Percentiles rank a stretch among this genome's conserved stretches.
Conservation (phyloP, 1,284 basidiomycete species). For the Austropuccinia psidii region DNA sequence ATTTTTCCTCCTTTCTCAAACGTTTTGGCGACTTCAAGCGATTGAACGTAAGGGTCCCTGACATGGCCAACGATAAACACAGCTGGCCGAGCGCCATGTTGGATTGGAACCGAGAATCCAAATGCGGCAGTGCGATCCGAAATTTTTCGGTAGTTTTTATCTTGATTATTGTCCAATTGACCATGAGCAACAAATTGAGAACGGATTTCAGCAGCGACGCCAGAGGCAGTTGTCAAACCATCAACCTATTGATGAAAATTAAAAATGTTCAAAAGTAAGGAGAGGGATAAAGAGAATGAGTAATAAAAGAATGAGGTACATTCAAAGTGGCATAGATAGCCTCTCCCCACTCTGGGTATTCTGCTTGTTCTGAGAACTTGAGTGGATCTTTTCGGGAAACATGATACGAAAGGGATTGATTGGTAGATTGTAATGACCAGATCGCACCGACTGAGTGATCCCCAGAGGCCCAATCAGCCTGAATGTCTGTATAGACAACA, state of each 20-base stretch:
- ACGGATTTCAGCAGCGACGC: constrained; percentile 38
- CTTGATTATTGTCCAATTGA: neutral
- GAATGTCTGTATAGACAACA: constrained; percentile 44
- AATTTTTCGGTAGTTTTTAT: constrained; percentile 28
- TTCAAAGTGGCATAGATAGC: constrained; percentile 43
- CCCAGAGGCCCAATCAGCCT: constrained; percentile 45
- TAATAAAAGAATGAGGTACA: constrained; percentile 12
- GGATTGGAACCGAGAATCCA: constrained; percentile 1
- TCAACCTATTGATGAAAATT: neutral
- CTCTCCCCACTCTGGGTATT: constrained; percentile 46
- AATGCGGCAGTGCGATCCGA: constrained; percentile 12
- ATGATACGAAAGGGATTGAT: constrained; percentile 41
- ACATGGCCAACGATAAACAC: constrained; percentile 32
- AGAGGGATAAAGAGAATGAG: neutral
- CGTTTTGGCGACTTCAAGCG: neutral
- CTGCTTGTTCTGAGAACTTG: constrained; percentile 44
- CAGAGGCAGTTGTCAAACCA: constrained; percentile 24
- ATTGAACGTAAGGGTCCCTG: constrained; percentile 32
- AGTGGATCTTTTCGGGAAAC: constrained; percentile 42
- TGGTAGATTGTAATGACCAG: constrained; percentile 38
- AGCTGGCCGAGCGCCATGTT: neutral
- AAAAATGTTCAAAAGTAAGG: neutral
- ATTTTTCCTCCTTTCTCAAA: neutral
- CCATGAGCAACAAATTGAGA: constrained; percentile 43
- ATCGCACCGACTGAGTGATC: constrained; percentile 40